A percentile compares a stretch with the other conserved stretches of the same genome.
These are phyloP conservation scores for Daldinia sp. DNA, from an alignment of 2,329 filamentous ascomycete species.

Conservation along the genomic window DNA sequence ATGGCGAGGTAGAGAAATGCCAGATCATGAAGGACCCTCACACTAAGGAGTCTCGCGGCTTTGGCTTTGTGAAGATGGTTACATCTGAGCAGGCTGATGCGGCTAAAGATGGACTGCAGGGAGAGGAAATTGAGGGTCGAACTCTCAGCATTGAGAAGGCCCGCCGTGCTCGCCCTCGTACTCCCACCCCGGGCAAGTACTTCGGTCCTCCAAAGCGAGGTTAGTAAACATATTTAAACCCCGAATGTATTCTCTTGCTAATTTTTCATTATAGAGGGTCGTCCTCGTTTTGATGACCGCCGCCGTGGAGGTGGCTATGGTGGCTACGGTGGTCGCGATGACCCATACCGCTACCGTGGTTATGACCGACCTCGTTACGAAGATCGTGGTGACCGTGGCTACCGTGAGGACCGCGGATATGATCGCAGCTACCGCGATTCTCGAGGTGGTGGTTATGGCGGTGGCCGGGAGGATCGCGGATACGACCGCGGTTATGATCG, in stretches of 20 bases:
- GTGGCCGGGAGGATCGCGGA: slow-evolving; percentile 36
- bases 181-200: slow-evolving; percentile 98
- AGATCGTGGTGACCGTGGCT: slow-evolving; percentile 53
- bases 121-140: slow-evolving; percentile 92
- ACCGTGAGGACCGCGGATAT: slow-evolving; percentile 54
- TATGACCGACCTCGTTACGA: slow-evolving; percentile 50
- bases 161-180: slow-evolving; percentile 91
- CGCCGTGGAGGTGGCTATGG: slow-evolving; percentile 59
- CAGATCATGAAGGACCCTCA: slow-evolving; percentile 99
- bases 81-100: slow-evolving; percentile 95
- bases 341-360: slow-evolving; percentile 65
- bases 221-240: slow-evolving; percentile 56
- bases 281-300: slow-evolving; percentile 53
- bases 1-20: slow-evolving; percentile 98
- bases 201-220: slow-evolving; percentile 98
- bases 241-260: slow-evolving; percentile 28
- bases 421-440: slow-evolving; percentile 51
- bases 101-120: slow-evolving; percentile 94
- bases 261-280: slow-evolving; percentile 47
- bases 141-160: slow-evolving; percentile 99
- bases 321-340: slow-evolving; percentile 61
- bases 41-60: slow-evolving; percentile 97
- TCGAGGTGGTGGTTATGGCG: slow-evolving; percentile 49
- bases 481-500: slow-evolving; percentile 51
- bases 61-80: slow-evolving; percentile 99